Base-by-base conservation (phyloP, 2,329 filamentous ascomycete species). In the Macrophomina tecta region DNA sequence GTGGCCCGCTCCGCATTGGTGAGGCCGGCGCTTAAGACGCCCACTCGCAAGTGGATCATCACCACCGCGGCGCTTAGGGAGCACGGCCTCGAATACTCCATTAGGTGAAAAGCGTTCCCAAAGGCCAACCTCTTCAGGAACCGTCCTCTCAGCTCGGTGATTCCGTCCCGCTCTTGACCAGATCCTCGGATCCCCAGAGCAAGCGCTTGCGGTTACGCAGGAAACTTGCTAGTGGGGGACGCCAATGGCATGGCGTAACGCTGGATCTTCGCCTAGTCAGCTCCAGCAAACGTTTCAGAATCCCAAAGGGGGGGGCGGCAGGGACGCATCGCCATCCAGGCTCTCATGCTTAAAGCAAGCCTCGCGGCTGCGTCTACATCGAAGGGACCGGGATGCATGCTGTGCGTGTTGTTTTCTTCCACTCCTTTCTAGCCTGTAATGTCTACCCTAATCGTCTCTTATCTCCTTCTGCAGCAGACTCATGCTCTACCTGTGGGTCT, bases 231-330 rank as follows among this genome's bases (percentile, higher is more conserved):
- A 38, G n/a, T 45, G 30, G 52, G 9, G 4, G 45, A 49, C 58
- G 49, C 58, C 58, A 62, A 62, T 62, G 14, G 45, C 42, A 62
- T 45, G n/a, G 45, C 58, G 42, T 36, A 36, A 49, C 58, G 58
- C 58, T 38, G 46, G 30, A 62, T 62, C 18, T 62, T 62, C 45
- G 58, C 30, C 18, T 23, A 45, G 30, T 9, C 32, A 28, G 32
- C 58, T 62, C 28, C 28, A 38, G 58, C 42, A 62, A 36, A 16
- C n/a, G 58, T 62, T 62, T 62, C 58, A 62, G 58, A 62, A 49
- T 38, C 36, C 23, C 28, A 62, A 38, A 16, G 45, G 42, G 49
- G 34, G 23, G 23, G 23, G 16, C 28, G 45, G n/a, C 45, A n/a
- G n/a, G 18, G 3, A 16, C n/a, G 16, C 40, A 7, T 46, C 55